Evolutionary conservation across 306 rosid genomes (phyloP).

Genomic region (Canavalia gladiata): DNA sequence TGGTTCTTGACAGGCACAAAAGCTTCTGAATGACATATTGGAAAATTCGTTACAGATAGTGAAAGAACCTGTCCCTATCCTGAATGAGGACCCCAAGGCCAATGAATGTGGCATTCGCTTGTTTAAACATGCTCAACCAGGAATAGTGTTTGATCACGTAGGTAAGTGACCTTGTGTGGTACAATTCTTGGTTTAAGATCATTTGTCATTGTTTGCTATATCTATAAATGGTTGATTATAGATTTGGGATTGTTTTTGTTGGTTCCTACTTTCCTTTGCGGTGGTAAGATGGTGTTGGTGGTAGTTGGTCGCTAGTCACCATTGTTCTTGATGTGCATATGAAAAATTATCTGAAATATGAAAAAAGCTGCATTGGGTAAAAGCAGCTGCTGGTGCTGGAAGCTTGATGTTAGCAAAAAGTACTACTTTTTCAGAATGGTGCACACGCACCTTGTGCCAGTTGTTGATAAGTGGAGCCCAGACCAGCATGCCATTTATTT

Average conservation of each 20-base stretch:
- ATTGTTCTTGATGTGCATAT: slow-evolving; percentile 35
- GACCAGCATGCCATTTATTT: slow-evolving; percentile 40
- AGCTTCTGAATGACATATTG: slow-evolving; percentile 73
- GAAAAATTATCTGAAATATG: slow-evolving; percentile 34
- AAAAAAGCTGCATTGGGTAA: slow-evolving; percentile 41
- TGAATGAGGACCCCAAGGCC: slow-evolving; percentile 55
- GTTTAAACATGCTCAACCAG: slow-evolving; percentile 82
- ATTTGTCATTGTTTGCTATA: slow-evolving; percentile 28
- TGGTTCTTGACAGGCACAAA: slow-evolving; percentile 73
- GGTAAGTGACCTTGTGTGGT: slow-evolving; percentile 60
- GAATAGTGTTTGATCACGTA: slow-evolving; percentile 71
- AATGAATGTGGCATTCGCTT: slow-evolving; percentile 72
- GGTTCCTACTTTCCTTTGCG: slow-evolving; percentile 41
- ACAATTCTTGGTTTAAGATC: slow-evolving; percentile 28
- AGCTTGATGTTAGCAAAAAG: slow-evolving; percentile 29
- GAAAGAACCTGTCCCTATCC: slow-evolving; percentile 50
- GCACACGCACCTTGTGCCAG: slow-evolving; percentile 38
- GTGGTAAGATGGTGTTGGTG: slow-evolving; percentile 39
- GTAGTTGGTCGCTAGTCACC: slow-evolving; percentile 35
- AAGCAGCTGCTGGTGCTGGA: slow-evolving; percentile 41
- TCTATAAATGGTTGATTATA: slow-evolving; percentile 41
- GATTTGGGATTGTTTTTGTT: slow-evolving; percentile 33
- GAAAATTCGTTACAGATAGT: slow-evolving; percentile 77
- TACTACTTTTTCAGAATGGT: slow-evolving; percentile 42
- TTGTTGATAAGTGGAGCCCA: slow-evolving; percentile 46